phyloP scores from a whole-genome alignment of 140 eudicot genomes.

The Cichorium intybus region DNA sequence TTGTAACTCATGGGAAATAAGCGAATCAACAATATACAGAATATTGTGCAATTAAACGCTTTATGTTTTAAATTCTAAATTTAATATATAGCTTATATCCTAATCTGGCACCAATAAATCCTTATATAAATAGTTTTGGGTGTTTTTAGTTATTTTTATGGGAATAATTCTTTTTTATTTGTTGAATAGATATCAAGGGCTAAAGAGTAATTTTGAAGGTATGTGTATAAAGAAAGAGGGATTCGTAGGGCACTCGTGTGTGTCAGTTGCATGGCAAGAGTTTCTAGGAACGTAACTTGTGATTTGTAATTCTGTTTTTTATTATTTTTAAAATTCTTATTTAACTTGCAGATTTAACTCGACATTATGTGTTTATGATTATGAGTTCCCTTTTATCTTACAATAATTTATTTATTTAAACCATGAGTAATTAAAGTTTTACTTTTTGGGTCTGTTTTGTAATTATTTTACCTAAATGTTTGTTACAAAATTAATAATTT shows the following conservation, averaged over 20 bases:
- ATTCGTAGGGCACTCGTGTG: conserved; percentile 14
- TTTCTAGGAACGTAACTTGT: conserved; percentile 9
- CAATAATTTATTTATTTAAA: not conserved
- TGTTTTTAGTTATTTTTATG: not conserved
- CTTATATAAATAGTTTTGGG: not conserved
- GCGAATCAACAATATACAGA: not conserved
- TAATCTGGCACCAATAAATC: not conserved
- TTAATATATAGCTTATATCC: not conserved
- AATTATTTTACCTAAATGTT: too few species aligned
- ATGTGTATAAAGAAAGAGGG: not conserved
- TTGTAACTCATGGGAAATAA: not conserved
- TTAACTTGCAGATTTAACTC: not conserved
- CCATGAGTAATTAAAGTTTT: not conserved
- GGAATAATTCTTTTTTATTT: not conserved
- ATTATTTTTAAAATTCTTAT: not conserved
- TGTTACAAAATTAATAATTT: too few species aligned
- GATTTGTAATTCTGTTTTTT: not conserved
- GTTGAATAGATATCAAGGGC: not conserved
- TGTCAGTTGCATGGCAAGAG: conserved; percentile 16
- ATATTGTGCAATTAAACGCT: not conserved
- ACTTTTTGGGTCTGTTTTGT: not conserved
- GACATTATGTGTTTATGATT: too few species aligned
- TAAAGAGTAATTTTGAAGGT: not conserved
- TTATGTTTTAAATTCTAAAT: not conserved
- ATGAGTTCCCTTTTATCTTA: too few species aligned